Evolutionary conservation across 345 rosid genomes (phyloP).

Genomic region (Mangifera indica): DNA sequence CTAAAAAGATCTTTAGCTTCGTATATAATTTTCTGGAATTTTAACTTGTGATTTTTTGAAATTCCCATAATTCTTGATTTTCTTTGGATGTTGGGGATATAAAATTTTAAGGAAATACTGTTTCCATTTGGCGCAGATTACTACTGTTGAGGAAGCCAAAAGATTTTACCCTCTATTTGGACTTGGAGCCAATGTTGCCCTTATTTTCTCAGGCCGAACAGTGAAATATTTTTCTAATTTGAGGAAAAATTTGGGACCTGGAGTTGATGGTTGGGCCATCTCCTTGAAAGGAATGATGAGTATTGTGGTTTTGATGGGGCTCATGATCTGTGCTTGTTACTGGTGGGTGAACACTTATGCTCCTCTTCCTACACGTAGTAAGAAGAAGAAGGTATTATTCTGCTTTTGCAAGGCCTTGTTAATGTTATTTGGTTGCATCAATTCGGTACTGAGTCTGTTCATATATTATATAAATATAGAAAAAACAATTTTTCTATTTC

Average conservation of each 20-base stretch:
- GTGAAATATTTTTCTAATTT: constrained; percentile 91
- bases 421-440: constrained; percentile 12
- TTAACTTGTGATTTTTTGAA: constrained; percentile 1
- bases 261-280: constrained; percentile 98
- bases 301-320: constrained; percentile 87
- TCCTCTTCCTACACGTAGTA: constrained; percentile 84
- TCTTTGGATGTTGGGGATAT: constrained; percentile 6
- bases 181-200: constrained; percentile 92
- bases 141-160: constrained; percentile 94
- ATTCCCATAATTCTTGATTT: not conserved
- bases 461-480: too few species aligned
- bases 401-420: not conserved
- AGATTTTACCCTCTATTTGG: constrained; percentile 93
- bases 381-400: constrained; percentile 86
- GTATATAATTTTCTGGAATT: not conserved
- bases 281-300: constrained; percentile 96
- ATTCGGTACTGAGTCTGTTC: not conserved
- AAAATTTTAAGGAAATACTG: constrained; percentile 4
- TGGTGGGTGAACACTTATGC: constrained; percentile 91
- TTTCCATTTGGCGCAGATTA: constrained; percentile 57
- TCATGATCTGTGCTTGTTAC: constrained; percentile 74
- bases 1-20: not conserved
- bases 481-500: not conserved
- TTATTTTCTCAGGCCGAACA: constrained; percentile 90
- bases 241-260: constrained; percentile 87